Evolutionary conservation across 495 filamentous ascomycete species (phyloP).

Genomic region (Elasticomyces elasticus): DNA sequence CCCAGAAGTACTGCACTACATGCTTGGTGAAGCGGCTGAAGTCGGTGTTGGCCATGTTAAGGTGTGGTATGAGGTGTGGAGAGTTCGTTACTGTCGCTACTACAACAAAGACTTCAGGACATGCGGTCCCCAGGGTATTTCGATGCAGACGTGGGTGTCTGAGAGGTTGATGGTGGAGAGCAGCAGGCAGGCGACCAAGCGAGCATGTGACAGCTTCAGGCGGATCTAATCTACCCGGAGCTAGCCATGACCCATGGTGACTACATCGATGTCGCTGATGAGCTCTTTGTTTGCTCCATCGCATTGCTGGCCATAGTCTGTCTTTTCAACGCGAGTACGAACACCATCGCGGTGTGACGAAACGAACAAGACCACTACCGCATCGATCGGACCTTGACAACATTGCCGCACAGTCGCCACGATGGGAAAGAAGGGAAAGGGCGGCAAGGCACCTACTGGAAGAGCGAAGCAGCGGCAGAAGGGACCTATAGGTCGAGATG

Average conservation of each 20-base stretch:
- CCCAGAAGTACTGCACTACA: conserved; percentile 90
- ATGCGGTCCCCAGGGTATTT: too few relatives aligned
- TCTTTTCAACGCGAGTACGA: not conserved
- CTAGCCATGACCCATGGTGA: not conserved
- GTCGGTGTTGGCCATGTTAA: conserved; percentile 50
- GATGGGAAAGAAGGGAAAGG: conserved; percentile 11
- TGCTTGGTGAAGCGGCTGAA: conserved; percentile 59
- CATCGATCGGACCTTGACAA: not conserved
- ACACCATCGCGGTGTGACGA: too few relatives aligned
- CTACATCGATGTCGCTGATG: not conserved
- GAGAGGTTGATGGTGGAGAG: not conserved
- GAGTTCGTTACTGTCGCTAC: not conserved
- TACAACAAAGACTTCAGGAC: not conserved
- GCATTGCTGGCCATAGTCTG: conserved; percentile 1
- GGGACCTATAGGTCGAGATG: not conserved
- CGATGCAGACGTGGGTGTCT: not conserved
- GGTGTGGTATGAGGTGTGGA: not conserved
- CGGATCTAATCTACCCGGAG: not conserved
- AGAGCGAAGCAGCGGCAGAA: conserved; percentile 5
- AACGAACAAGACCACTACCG: too few relatives aligned
- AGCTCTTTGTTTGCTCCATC: not conserved
- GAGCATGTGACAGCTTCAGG: not conserved
- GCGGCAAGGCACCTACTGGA: conserved; percentile 8
- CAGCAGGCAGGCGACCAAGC: not conserved
- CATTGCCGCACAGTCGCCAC: not conserved